Conservation (phyloP, 176 grass and related monocot genomes). For the Triticum urartu region DNA sequence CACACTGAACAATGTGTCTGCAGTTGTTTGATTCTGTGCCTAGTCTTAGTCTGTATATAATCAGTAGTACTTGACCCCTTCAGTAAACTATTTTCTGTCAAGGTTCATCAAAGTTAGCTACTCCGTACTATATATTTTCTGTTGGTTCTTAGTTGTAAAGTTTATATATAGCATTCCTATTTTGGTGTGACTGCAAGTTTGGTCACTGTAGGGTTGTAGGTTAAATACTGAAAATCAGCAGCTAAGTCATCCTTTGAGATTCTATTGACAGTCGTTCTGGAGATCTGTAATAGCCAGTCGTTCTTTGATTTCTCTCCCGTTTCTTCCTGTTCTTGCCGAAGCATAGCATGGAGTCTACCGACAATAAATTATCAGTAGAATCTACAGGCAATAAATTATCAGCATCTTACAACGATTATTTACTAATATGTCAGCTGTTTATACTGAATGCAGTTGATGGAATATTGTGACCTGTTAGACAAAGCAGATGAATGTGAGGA, state of each 20-base stretch:
- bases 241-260: not conserved
- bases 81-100: not conserved
- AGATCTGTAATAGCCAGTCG: not conserved
- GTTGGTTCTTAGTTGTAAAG: not conserved
- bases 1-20: not conserved
- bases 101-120: not conserved
- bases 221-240: constrained; percentile 19
- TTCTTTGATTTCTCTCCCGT: not conserved
- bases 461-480: constrained; percentile 89
- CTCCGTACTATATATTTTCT: not conserved
- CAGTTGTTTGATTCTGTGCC: constrained; percentile 9
- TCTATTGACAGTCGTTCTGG: not conserved
- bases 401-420: not conserved
- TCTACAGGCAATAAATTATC: not conserved
- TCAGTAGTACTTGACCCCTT: not conserved
- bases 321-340: not conserved
- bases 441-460: constrained; percentile 65
- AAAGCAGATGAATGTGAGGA: constrained; percentile 98
- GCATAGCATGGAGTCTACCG: not conserved
- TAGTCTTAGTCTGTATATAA: not conserved
- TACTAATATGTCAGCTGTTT: constrained; percentile 30
- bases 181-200: not conserved
- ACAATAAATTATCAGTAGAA: not conserved
- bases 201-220: not conserved
- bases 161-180: not conserved